Base-by-base conservation (phyloP, 441 rosid genomes). In the Adansonia gregorii region DNA sequence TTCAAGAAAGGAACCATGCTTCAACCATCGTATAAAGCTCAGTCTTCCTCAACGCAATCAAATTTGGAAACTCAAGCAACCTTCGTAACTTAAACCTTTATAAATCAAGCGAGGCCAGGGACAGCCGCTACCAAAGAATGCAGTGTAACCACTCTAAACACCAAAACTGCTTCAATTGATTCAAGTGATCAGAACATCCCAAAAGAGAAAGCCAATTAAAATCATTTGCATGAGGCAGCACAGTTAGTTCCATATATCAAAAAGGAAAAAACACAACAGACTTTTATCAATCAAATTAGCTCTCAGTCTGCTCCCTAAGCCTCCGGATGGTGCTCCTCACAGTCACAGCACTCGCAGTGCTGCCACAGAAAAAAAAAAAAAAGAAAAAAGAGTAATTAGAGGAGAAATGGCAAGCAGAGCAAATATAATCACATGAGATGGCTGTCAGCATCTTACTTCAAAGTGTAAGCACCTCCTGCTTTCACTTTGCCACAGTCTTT, bases 391-490 rank as follows among this genome's bases (percentile, higher is more conserved):
- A 8, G 31, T 19, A 58, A 58, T 20, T 10, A 58, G 12, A 58
- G 8, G 10, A 20, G 41, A 35, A 35, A 35, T 49, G 31, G 31
- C 9, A 58, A 35, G 41, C 3, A 19, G 1, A 7, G 63, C 27
- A 41, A 71, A 19, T 60, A 35, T 4, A 35, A 35, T 35, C 41
- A 35, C 6, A 35, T 35, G 41, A 5, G 41, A 35, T 35, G 41
- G 41, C 41, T 6, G 41, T 35, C 41, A 35, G 41, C 41, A 35
- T 35, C 60, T 82, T 82, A 93, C 97, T 92, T 92, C 91, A 94
- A 80, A 35, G 94, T 94, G 82, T 92, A 94, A 8, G 97, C 95
- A 76, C 97, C 98, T 14, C 97, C 95, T 0, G 98, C 95, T 81
- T 90, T 94, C 60, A 92, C 91, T 86, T 92, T 92, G 27, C 96